Conservation (phyloP, 2,329 filamentous ascomycete genomes). For the Colletotrichum chrysophilum region DNA sequence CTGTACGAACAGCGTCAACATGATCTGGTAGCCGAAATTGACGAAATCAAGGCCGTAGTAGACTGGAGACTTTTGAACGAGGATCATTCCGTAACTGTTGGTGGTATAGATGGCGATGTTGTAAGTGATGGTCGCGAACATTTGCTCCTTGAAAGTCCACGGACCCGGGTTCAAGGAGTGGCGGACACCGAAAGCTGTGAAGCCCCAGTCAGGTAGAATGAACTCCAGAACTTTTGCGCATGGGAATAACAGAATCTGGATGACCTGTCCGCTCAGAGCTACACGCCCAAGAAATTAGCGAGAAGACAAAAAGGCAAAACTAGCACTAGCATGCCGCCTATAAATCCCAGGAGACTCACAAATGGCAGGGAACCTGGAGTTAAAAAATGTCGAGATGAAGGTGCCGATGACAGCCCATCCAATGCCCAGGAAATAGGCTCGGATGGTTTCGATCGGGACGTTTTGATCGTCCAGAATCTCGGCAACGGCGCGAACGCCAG, state of each 20-base stretch:
- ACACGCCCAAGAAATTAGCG: neutral
- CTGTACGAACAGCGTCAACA: conserved; percentile 43
- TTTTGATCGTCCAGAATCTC: conserved; percentile 38
- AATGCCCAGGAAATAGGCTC: conserved; percentile 47
- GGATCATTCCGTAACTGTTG: conserved; percentile 39
- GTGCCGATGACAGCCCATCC: conserved; percentile 43
- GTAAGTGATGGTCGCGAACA: conserved; percentile 45
- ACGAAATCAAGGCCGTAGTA: conserved; percentile 46
- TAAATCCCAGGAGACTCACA: conserved; percentile 22
- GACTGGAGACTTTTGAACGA: conserved; percentile 37
- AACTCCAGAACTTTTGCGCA: conserved; percentile 48
- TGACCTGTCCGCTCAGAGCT: conserved; percentile 39
- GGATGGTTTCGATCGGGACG: conserved; percentile 44
- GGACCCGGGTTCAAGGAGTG: conserved; percentile 45
- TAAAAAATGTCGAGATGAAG: conserved; percentile 46
- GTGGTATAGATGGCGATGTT: conserved; percentile 40
- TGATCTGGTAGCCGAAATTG: conserved; percentile 43
- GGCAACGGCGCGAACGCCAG: conserved; percentile 45
- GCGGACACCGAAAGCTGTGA: conserved; percentile 39
- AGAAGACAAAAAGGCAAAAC: neutral
- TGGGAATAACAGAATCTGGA: conserved; percentile 53
- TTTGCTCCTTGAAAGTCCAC: conserved; percentile 48
- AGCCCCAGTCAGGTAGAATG: conserved; percentile 48
- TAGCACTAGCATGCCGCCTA: neutral
- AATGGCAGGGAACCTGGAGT: conserved; percentile 43